Percentiles rank a stretch among this genome's conserved stretches.
These are phyloP conservation scores for Penicillium sp. DNA, from an alignment of 2,329 filamentous ascomycete species.

Conservation along the genomic window DNA sequence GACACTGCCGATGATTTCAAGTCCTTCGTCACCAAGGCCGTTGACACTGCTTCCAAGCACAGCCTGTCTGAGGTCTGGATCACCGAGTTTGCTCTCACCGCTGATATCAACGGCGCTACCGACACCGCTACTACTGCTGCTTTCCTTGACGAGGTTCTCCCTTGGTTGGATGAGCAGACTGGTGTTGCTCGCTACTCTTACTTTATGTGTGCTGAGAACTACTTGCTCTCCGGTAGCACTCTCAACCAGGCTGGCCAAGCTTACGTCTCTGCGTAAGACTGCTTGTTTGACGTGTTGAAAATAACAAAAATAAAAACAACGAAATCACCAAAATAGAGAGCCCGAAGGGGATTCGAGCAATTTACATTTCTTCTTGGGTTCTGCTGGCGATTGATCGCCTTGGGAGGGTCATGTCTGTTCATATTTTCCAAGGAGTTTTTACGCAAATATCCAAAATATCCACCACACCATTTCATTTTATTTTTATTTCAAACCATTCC, in stretches of 20 bases:
- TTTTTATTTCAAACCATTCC: background rate
- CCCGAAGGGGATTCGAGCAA: background rate
- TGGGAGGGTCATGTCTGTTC: background rate
- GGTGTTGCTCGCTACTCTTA: constrained; percentile 46
- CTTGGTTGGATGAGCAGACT: constrained; percentile 41
- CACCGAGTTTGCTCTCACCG: constrained; percentile 45
- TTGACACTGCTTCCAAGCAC: constrained; percentile 34
- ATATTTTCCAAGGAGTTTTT: background rate
- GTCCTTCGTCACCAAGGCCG: constrained; percentile 38
- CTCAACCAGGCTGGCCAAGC: constrained; percentile 34
- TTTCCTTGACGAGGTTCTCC: constrained; percentile 41
- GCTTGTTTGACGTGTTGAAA: background rate
- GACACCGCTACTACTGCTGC: constrained; percentile 25
- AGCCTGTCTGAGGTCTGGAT: constrained; percentile 46
- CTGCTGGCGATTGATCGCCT: background rate
- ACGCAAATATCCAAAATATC: constrained; percentile 10
- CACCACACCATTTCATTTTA: background rate
- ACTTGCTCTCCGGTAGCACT: constrained; percentile 29
- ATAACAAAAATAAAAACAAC: background rate
- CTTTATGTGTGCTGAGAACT: constrained; percentile 39
- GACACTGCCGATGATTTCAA: constrained; percentile 38
- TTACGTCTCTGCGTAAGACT: constrained; percentile 22
- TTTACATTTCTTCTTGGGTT: background rate
- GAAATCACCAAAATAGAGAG: background rate
- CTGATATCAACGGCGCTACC: constrained; percentile 26